Conservation (phyloP, 2,329 filamentous ascomycete species). For the Aspergillus udagawae region DNA sequence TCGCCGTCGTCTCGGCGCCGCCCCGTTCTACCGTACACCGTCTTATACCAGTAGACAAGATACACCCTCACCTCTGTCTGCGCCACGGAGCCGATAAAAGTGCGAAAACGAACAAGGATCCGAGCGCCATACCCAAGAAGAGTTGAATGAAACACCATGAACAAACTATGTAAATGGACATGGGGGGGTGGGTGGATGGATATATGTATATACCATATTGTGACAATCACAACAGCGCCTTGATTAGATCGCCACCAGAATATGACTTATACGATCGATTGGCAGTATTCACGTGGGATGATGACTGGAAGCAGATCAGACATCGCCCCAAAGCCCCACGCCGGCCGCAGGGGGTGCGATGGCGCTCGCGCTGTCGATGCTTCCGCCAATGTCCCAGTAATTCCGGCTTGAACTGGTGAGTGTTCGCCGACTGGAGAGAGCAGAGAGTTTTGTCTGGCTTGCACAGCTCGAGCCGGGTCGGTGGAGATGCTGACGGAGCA, state of each 20-base stretch:
- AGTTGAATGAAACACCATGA: not conserved
- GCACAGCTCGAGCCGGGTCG: slow-evolving; percentile 66
- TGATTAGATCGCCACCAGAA: not conserved
- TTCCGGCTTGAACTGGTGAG: slow-evolving; percentile 66
- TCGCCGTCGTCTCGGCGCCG: not conserved
- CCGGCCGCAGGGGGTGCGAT: slow-evolving; percentile 62
- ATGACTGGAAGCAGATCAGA: slow-evolving; percentile 2
- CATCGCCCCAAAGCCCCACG: slow-evolving; percentile 74
- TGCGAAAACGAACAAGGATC: too few species aligned
- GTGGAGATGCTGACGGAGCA: slow-evolving; percentile 43
- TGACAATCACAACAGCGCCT: not conserved
- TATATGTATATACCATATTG: not conserved
- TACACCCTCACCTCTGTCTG: not conserved
- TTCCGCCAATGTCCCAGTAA: slow-evolving; percentile 89
- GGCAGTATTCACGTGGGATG: not conserved
- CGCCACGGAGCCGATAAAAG: not conserved
- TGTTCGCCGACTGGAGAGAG: slow-evolving; percentile 59
- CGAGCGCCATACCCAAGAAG: not conserved
- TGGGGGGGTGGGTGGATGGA: not conserved
- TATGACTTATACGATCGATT: not conserved
- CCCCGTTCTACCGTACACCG: not conserved
- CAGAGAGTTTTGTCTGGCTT: slow-evolving; percentile 76
- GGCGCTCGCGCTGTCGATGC: slow-evolving; percentile 69
- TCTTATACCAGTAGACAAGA: not conserved
- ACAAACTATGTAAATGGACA: not conserved